These are phyloP conservation scores for Pyrenophora seminiperda DNA, from an alignment of 2,329 filamentous ascomycete species.

Conservation along the genomic window DNA sequence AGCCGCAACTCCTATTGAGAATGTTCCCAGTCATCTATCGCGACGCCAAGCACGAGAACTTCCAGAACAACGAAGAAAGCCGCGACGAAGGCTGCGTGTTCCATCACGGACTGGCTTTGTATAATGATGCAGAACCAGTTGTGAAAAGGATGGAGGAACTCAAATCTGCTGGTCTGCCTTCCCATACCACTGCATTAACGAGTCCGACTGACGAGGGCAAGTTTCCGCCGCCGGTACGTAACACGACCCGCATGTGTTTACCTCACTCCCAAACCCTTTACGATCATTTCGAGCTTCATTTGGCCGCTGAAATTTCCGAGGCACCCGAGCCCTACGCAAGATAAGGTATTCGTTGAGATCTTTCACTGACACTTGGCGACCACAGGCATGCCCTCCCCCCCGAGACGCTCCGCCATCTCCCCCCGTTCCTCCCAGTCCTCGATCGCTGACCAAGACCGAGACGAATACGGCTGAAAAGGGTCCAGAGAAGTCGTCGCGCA, in stretches of 20 bases:
- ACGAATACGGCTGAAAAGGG: conserved; percentile 23
- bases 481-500: conserved; percentile 20
- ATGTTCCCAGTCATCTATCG: conserved; percentile 59
- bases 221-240: conserved; percentile 44
- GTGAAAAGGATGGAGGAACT: conserved; percentile 43
- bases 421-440: conserved; percentile 10
- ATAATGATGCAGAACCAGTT: conserved; percentile 52
- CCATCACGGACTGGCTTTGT: conserved; percentile 56
- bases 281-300: conserved; percentile 7
- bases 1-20: conserved; percentile 55
- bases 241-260: conserved; percentile 18
- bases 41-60: conserved; percentile 56
- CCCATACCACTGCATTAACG: conserved; percentile 43
- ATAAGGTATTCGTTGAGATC: conserved; percentile 5
- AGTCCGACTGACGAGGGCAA: conserved; percentile 44
- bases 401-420: conserved; percentile 14
- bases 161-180: conserved; percentile 47
- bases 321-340: conserved; percentile 5
- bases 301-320: conserved; percentile 6
- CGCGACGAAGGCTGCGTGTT: conserved; percentile 57
- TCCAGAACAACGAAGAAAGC: conserved; percentile 49
- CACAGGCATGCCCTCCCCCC: conserved; percentile 13
- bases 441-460: conserved; percentile 18
- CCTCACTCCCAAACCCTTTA: conserved; percentile 10
- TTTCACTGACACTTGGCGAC: conserved; percentile 19